A percentile compares a stretch with the other conserved stretches of the same genome.
Evolutionary conservation across 225 moss, liverwort and hornwort species (phyloP).

Genomic region (Marchantia polymorpha): DNA sequence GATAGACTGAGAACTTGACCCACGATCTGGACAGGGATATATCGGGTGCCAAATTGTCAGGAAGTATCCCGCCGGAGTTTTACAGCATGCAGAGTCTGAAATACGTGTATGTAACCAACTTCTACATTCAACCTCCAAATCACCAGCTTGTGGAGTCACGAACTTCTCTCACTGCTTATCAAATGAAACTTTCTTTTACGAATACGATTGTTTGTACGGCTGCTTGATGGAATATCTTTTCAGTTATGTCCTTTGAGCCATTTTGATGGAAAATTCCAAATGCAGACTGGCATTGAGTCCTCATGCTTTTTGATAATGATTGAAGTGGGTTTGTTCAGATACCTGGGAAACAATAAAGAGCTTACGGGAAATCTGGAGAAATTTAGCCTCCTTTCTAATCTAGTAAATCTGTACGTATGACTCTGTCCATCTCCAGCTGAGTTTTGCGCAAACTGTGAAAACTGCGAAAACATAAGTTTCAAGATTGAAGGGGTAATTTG

Average conservation of each 20-base stretch:
- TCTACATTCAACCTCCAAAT: neutral
- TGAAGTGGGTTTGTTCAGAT: conserved; percentile 5
- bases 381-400: neutral
- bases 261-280: neutral
- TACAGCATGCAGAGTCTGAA: conserved; percentile 2
- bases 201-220: neutral
- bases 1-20: neutral
- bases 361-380: conserved; percentile 17
- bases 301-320: neutral
- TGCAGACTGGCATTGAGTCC: no score
- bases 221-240: no score
- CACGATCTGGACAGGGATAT: conserved; percentile 1
- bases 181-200: neutral
- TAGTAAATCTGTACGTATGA: conserved; percentile 21
- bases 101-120: conserved; percentile 13
- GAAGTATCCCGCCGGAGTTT: conserved; percentile 20
- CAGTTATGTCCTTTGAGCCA: neutral
- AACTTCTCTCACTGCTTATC: neutral
- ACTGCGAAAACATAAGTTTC: no score
- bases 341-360: conserved; percentile 19
- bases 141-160: no score
- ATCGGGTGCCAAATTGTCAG: conserved; percentile 5
- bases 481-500: neutral
- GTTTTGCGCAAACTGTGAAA: neutral
- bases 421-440: no score